A percentile compares a stretch with the other conserved stretches of the same genome.
These are phyloP conservation scores for Sclerospora graminicola DNA, from an alignment of 352 stramenopile genomes.

Conservation along the genomic window DNA sequence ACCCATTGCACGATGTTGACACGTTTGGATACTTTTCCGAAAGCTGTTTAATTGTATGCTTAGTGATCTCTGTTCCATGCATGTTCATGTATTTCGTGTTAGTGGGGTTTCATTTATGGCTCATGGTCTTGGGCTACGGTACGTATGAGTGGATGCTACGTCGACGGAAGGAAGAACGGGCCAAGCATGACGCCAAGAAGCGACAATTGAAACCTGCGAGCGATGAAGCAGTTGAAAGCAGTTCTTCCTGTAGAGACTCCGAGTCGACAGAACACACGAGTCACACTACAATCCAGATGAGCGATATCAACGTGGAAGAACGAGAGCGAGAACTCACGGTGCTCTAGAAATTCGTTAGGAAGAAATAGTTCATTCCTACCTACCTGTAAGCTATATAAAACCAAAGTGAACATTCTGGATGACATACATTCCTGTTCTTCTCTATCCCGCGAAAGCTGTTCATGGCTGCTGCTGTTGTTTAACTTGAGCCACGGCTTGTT, in stretches of 20 bases:
- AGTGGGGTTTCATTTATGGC: slow-evolving; percentile 71
- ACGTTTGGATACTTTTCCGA: slow-evolving; percentile 27
- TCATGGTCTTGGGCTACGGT: slow-evolving; percentile 69
- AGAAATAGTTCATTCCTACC: background rate
- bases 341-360: slow-evolving; percentile 8
- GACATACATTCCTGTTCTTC: background rate
- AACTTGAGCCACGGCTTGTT: slow-evolving; percentile 59
- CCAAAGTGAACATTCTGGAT: background rate
- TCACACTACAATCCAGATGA: slow-evolving; percentile 8
- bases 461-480: slow-evolving; percentile 36
- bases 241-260: slow-evolving; percentile 12
- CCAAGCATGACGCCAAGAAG: no score
- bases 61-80: slow-evolving; percentile 66
- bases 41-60: slow-evolving; percentile 32
- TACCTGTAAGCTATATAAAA: background rate
- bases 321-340: slow-evolving; percentile 19
- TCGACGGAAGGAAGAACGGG: slow-evolving; percentile 29
- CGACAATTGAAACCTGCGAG: background rate
- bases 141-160: slow-evolving; percentile 86
- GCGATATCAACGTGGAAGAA: slow-evolving; percentile 10
- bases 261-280: slow-evolving; percentile 19
- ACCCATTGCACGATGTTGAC: slow-evolving; percentile 15
- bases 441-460: background rate
- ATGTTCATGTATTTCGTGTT: slow-evolving; percentile 82
- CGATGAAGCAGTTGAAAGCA: slow-evolving; percentile 8